Conservation (phyloP, 805 yeast species). For the Myxozyma sirexii region DNA sequence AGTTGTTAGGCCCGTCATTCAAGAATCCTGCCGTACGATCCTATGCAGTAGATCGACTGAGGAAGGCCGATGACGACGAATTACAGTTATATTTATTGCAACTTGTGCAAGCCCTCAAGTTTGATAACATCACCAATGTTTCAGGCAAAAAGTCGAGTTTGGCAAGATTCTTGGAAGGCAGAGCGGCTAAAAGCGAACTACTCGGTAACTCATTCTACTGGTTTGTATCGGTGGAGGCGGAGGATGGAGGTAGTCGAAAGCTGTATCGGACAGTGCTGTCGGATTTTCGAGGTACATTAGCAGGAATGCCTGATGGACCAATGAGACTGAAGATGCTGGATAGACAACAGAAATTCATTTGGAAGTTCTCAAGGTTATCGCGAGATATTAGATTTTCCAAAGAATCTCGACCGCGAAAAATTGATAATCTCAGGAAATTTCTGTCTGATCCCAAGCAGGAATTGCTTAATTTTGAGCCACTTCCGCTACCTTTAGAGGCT, state of each 20-base stretch:
- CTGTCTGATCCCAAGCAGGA: slow-evolving; percentile 53
- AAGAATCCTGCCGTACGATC: slow-evolving; percentile 72
- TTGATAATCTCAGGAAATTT: slow-evolving; percentile 64
- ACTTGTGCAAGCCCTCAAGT: slow-evolving; percentile 86
- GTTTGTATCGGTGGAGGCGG: slow-evolving; percentile 86
- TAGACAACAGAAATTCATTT: slow-evolving; percentile 70
- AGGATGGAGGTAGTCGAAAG: slow-evolving; percentile 56
- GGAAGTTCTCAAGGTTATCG: slow-evolving; percentile 66
- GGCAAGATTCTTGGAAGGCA: slow-evolving; percentile 67
- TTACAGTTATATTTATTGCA: slow-evolving; percentile 81
- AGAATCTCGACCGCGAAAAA: slow-evolving; percentile 77
- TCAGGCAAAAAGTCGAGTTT: slow-evolving; percentile 38
- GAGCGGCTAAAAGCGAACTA: slow-evolving; percentile 64
- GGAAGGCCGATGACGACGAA: slow-evolving; percentile 72
- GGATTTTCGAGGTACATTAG: slow-evolving; percentile 48
- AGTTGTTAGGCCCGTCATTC: slow-evolving; percentile 77
- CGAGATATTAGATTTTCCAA: slow-evolving; percentile 62
- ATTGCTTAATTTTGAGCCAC: slow-evolving; percentile 51
- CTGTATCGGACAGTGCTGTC: slow-evolving; percentile 52
- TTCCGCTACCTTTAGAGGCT: slow-evolving; percentile 84
- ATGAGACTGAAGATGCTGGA: slow-evolving; percentile 44
- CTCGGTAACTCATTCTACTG: slow-evolving; percentile 87
- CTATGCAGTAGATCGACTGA: slow-evolving; percentile 84
- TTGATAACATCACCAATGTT: slow-evolving; percentile 52
- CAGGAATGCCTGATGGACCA: slow-evolving; percentile 40